Evolutionary conservation across 345 rosid genomes (phyloP), one percentile per base, ranked within the genome.

Genomic region (Salix viminalis): DNA sequence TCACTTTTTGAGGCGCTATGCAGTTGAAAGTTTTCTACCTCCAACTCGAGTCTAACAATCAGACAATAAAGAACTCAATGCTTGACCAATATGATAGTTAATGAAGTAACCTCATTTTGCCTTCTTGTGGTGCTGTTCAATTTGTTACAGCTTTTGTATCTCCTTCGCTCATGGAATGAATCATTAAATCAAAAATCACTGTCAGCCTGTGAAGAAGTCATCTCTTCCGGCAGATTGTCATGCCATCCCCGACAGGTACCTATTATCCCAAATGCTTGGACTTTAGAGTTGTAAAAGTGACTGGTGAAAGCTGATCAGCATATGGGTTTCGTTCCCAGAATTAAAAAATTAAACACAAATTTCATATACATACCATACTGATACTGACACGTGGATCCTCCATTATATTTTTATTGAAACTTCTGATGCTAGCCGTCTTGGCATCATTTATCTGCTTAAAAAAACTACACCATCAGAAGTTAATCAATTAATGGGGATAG

Each of bases 211-310:
- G 28, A 62, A 28, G 24, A 79, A 37, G 70, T 89, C 83, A 91
- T 84, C 74, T 83, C 83, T 95, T 95, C 74, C 82, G 83, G 79
- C 99, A 95, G 77, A 95, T 88, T 18, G 97, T 90, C 90, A 91
- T 85, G 81, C 97, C 97, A 86, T 95, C 97, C 41, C 96, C 97
- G 28, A 95, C 87, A 2, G 97, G 97, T 67, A 95, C 97, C 98
- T 94, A 71, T 77, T 39, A 74, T 14, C 46, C 70, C 56, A 76
- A 72, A 70, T 24, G 50, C 60, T 39, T 24, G 15, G 72, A 19
- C 5, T 58, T 36, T 19, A 21, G 73, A 19, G 7, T 58, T 36
- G 50, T 0, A 18, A 37, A 11, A 73, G 44, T 46, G 70, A 72
- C 60, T 30, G 44, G 50, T 24, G 62, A 50, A 61, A 42, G 28